phyloP scores from a whole-genome alignment of 2,329 filamentous ascomycete species.

The Ophiostoma himal-ulmi region DNA sequence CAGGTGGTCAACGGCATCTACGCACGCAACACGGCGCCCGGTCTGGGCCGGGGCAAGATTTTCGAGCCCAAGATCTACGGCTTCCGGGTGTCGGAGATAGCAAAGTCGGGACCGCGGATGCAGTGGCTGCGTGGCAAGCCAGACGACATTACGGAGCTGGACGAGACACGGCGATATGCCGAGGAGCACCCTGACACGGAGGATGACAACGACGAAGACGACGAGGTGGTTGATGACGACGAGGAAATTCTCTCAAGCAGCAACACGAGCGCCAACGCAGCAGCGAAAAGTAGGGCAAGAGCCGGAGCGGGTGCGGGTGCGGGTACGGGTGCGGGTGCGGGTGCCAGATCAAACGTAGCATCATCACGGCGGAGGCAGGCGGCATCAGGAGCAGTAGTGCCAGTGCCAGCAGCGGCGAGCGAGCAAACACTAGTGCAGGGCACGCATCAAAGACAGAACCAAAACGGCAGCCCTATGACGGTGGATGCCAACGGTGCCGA shows the following conservation, averaged over 20 bases:
- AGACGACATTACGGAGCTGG: slow-evolving; percentile 69
- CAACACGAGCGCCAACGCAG: slow-evolving; percentile 37
- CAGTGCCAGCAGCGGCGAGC: slow-evolving; percentile 28
- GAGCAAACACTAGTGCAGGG: slow-evolving; percentile 27
- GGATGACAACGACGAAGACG: slow-evolving; percentile 46
- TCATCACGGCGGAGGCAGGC: slow-evolving; percentile 5
- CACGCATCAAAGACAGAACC: slow-evolving; percentile 36
- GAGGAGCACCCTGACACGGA: slow-evolving; percentile 54
- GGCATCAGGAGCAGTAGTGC: slow-evolving; percentile 22
- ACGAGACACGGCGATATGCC: slow-evolving; percentile 61
- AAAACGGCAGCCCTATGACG: slow-evolving; percentile 53
- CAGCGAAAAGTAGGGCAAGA: background rate
- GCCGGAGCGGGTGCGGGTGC: slow-evolving; percentile 27
- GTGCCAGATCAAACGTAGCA: slow-evolving; percentile 25
- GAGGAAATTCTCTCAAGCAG: slow-evolving; percentile 41
- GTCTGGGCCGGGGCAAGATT: slow-evolving; percentile 72
- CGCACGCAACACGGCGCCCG: slow-evolving; percentile 79
- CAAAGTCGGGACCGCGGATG: slow-evolving; percentile 88
- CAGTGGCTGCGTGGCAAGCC: slow-evolving; percentile 90
- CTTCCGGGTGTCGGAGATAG: slow-evolving; percentile 86
- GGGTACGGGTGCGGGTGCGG: background rate
- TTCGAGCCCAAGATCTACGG: slow-evolving; percentile 97
- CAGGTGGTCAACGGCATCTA: slow-evolving; percentile 73
- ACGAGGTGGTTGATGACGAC: slow-evolving; percentile 53
- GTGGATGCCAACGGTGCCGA: slow-evolving; percentile 50